Evolutionary conservation across 2,329 filamentous ascomycete genomes (phyloP), one percentile per base, ranked within the genome.

Genomic region (Dendryphion nanum): DNA sequence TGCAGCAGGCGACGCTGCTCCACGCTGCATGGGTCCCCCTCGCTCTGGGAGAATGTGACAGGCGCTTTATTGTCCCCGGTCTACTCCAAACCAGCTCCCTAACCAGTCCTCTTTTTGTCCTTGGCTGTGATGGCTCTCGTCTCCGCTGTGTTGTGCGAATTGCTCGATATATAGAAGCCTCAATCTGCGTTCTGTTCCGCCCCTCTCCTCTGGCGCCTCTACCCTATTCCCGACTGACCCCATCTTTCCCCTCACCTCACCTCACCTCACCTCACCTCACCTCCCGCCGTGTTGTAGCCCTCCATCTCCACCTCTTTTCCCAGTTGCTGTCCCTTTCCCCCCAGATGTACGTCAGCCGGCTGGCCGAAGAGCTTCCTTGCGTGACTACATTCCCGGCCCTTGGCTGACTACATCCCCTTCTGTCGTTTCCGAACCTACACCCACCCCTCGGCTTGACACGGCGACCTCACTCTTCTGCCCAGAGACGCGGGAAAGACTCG

Each of bases 21-120:
- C 32, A 38, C 44, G 44, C 48, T 55, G 47, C 57, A 60, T 56
- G 55, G 52, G 48, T 47, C 32, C n/a, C 48, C 52, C 51, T 59
- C 51, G 55, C 47, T 43, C 47, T 48, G 47, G 45, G 45, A 51
- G 42, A 48, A 52, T 53, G 54, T 57, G 50, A 56, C 56, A 50
- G 48, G 50, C 49, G 24, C 46, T 44, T 45, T 47, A 43, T 51
- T 55, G 45, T 48, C 48, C 49, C 31, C 53, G 38, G 42, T 50
- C 43, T 47, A 46, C 50, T 42, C 41, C 44, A 53, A 44, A 41
- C 44, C 43, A 47, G 37, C n/a, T n/a, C n/a, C n/a, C n/a, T n/a
- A n/a, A n/a, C n/a, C n/a, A n/a, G n/a, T n/a, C n/a, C n/a, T n/a
- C n/a, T n/a, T n/a, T n/a, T n/a, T n/a, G n/a, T 48, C 41, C 51